Conservation (phyloP, 257 asterid genomes). For the Ilex asprella region DNA sequence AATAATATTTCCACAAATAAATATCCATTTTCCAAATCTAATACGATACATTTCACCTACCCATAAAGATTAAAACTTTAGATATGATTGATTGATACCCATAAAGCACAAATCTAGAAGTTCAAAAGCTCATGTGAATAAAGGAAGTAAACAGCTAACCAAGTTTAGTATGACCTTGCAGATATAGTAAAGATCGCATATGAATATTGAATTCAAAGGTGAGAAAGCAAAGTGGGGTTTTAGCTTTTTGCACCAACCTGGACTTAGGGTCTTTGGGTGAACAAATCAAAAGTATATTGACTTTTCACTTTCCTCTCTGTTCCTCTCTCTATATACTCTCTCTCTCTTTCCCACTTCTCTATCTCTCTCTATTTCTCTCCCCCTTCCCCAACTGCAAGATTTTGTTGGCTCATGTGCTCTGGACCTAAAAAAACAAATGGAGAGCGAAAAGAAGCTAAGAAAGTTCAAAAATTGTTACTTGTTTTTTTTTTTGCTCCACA, state of each 20-base stretch:
- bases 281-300: constrained; percentile 24
- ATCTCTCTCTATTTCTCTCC: constrained; percentile 9
- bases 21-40: constrained; percentile 4
- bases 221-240: constrained; percentile 33
- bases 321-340: neutral
- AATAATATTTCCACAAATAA: constrained; percentile 10
- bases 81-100: constrained; percentile 3
- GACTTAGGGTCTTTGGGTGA: constrained; percentile 27
- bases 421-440: neutral
- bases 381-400: neutral
- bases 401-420: constrained; percentile 13
- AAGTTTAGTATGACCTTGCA: neutral
- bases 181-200: constrained; percentile 15
- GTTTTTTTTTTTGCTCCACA: neutral
- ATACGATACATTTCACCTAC: neutral
- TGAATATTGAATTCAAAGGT: constrained; percentile 14
- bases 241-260: constrained; percentile 32
- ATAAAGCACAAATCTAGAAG: constrained; percentile 2
- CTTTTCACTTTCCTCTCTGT: constrained; percentile 20
- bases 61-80: no score
- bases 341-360: constrained; percentile 9
- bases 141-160: constrained; percentile 2
- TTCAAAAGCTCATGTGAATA: neutral
- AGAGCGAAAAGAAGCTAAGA: neutral
- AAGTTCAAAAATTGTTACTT: neutral